A percentile compares a stretch with the other conserved stretches of the same genome.
Conservation (phyloP, 2,329 filamentous ascomycete species). For the Chrysoporthe deuterocubensis region DNA sequence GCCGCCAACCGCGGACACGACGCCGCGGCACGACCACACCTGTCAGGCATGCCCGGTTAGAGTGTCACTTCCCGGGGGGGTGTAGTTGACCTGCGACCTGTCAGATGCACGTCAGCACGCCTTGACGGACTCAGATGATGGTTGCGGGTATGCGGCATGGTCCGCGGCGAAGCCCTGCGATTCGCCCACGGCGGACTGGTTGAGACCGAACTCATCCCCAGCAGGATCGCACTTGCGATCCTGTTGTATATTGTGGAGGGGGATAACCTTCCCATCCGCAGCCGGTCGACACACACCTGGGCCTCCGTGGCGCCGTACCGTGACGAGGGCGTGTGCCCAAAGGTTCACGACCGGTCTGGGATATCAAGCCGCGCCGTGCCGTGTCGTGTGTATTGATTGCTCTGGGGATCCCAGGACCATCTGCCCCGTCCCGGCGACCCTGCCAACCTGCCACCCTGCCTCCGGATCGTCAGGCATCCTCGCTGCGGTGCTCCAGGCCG, state of each 20-base stretch:
- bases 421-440: not conserved
- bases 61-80: not conserved
- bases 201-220: not conserved
- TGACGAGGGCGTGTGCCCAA: not conserved
- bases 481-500: not conserved
- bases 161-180: not conserved
- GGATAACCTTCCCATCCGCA: not conserved
- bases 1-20: not conserved
- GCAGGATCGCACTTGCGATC: not conserved
- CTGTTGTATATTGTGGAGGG: not conserved
- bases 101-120: constrained; percentile 13
- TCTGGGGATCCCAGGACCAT: not conserved
- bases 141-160: not conserved
- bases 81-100: constrained; percentile 1
- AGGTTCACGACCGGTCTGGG: not conserved
- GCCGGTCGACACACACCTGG: not conserved
- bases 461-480: not conserved
- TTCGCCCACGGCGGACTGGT: not conserved
- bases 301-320: not conserved
- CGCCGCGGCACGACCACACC: not conserved
- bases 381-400: not conserved
- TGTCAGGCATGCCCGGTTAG: not conserved
- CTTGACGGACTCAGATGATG: not conserved
- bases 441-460: not conserved
- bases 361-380: not conserved